Evolutionary conservation across 176 grass and related monocot species (phyloP).

Genomic region (Areca catechu): DNA sequence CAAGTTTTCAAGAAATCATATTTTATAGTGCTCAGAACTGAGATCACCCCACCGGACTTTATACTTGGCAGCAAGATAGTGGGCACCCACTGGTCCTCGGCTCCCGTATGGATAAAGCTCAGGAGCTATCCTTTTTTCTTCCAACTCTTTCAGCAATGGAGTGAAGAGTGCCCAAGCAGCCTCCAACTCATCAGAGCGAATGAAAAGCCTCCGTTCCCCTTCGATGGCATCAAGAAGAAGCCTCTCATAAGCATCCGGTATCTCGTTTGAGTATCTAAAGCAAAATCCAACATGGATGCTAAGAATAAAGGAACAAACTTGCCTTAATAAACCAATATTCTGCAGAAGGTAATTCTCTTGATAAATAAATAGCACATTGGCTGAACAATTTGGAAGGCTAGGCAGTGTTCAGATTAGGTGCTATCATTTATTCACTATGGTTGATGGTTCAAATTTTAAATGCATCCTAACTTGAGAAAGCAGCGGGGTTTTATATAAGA

Average conservation of each 20-base stretch:
- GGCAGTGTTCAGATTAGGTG: too few relatives aligned
- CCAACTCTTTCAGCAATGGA: conserved; percentile 63
- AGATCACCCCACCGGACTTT: conserved; percentile 75
- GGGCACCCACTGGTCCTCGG: conserved; percentile 69
- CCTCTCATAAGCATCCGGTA: conserved; percentile 88
- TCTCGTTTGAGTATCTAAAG: conserved; percentile 83
- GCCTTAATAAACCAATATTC: too few relatives aligned
- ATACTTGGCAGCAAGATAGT: conserved; percentile 84
- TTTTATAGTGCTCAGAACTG: conserved; percentile 35
- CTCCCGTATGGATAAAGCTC: conserved; percentile 83
- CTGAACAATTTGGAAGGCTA: too few relatives aligned
- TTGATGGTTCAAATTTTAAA: too few relatives aligned
- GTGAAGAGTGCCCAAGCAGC: conserved; percentile 91
- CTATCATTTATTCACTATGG: too few relatives aligned
- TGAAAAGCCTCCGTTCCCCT: conserved; percentile 89
- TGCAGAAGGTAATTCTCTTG: too few relatives aligned
- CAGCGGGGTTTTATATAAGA: too few relatives aligned
- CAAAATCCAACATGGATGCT: conserved; percentile 2
- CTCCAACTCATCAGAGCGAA: conserved; percentile 90
- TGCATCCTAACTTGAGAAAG: too few relatives aligned
- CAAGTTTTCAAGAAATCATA: too few relatives aligned
- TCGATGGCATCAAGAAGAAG: conserved; percentile 83
- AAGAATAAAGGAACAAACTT: too few relatives aligned
- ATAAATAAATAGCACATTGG: too few relatives aligned
- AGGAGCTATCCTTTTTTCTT: conserved; percentile 57